These are phyloP conservation scores for Penicillium sp. DNA, from an alignment of 2,329 filamentous ascomycete genomes.

Conservation along the genomic window DNA sequence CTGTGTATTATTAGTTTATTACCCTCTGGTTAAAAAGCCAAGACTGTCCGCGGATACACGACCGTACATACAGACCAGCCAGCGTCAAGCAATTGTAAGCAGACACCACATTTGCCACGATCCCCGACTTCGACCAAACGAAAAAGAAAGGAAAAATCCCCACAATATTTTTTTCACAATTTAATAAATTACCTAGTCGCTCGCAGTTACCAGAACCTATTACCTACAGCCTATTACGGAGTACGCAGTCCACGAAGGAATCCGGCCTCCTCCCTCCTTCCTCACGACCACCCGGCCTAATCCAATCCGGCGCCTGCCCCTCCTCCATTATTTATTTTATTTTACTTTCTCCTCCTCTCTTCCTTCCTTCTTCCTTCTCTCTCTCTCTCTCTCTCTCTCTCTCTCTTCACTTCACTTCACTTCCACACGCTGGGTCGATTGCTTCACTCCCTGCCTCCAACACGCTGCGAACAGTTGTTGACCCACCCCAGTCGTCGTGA, in stretches of 20 bases:
- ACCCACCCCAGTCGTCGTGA: slow-evolving; percentile 15
- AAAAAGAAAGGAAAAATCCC: background rate
- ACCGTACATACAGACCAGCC: too few relatives aligned
- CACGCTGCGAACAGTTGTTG: slow-evolving; percentile 12
- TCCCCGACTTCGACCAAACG: background rate
- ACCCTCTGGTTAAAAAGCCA: too few relatives aligned
- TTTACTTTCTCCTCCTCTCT: slow-evolving; percentile 1
- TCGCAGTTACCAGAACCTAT: background rate
- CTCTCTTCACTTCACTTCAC: background rate
- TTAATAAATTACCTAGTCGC: background rate
- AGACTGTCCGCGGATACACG: too few relatives aligned
- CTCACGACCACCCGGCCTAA: slow-evolving; percentile 1
- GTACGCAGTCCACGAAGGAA: background rate
- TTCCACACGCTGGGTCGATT: slow-evolving; percentile 12
- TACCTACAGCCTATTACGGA: background rate
- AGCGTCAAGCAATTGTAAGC: slow-evolving; percentile 7
- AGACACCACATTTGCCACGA: slow-evolving; percentile 3
- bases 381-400: background rate
- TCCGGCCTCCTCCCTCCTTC: background rate
- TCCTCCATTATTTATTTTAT: slow-evolving; percentile 10
- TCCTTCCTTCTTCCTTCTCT: background rate
- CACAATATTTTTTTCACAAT: background rate
- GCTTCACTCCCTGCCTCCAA: background rate
- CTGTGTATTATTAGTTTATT: too few relatives aligned
- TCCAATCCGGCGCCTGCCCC: slow-evolving; percentile 5